Base-by-base conservation (phyloP, 2,329 filamentous ascomycete species). In the Aureobasidium sp. region DNA sequence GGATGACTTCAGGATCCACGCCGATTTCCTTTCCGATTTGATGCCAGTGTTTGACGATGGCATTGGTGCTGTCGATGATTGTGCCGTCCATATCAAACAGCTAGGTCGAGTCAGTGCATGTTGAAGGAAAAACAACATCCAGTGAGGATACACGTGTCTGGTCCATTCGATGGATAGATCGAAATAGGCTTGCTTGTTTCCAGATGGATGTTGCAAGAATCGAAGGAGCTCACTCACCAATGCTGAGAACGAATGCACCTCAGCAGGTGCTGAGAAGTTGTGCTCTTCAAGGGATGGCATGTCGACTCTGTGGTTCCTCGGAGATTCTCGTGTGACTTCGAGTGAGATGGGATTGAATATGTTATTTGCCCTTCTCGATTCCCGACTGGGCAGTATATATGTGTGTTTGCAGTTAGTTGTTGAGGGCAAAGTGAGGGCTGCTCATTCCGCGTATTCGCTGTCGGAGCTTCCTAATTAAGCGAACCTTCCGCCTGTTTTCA, bases 61-160 rank as follows among this genome's bases (percentile, higher is more conserved):
- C 90, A 25, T 81, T 78, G 2, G 89, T 93, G 16, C 87, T 91
- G 72, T 93, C 89, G 69, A 93, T 91, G 66, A 93, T 88, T 21
- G 89, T 92, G 42, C 89, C 89, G 71, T 91, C 88, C 86, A 90
- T 89, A 71, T 91, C 88, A 68, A 90, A 87, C 6, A 89, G 78
- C 70, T 74, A 34, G 39, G 42, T 48, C n/a, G 30, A 36, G 54
- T 37, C 45, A 58, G 54, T 11, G n/a, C 41, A 48, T 42, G 32
- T 58, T 5, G 34, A 32, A 30, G 14, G 27, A 13, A 13, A 29
- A 8, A 39, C 21, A 13, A 3, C 32, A 13, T 30, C 14, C 32
- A 27, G 16, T 42, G 2, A 29, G n/a, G 3, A 25, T 25, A 11
- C 10, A 11, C 16, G 9, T n/a, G 7, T 44, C 14, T 36, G 29